Conservation (phyloP, 2,329 filamentous ascomycete genomes). For the Fusarium sp. region DNA sequence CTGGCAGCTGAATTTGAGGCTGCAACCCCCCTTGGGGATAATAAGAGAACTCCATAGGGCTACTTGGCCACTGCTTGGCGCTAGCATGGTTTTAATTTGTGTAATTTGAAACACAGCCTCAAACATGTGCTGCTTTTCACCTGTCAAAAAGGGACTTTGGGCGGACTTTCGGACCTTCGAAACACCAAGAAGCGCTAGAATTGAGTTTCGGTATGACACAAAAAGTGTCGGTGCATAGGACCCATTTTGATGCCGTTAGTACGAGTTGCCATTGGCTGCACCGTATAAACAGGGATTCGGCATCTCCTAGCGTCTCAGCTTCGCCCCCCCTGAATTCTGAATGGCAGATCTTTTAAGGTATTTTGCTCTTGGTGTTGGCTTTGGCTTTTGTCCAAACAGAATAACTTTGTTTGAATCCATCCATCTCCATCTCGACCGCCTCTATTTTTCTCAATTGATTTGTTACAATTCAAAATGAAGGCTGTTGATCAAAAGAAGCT, state of each 20-base stretch:
- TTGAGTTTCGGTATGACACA: constrained; percentile 6
- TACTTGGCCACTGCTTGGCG: not conserved
- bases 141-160: not conserved
- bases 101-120: constrained; percentile 3
- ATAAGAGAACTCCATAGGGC: not conserved
- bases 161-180: not conserved
- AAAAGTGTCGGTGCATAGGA: not conserved
- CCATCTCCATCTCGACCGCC: not conserved
- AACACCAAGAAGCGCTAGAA: not conserved
- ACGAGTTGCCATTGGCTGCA: not conserved
- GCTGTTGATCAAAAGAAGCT: not conserved
- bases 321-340: constrained; percentile 10
- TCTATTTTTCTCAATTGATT: not conserved
- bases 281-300: constrained; percentile 6
- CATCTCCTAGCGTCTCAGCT: constrained; percentile 2
- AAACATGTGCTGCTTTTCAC: not conserved
- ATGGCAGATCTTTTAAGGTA: not conserved
- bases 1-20: not conserved
- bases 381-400: constrained; percentile 13
- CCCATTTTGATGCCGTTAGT: not conserved
- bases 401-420: constrained; percentile 11
- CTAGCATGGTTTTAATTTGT: not conserved
- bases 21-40: not conserved
- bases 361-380: constrained; percentile 5
- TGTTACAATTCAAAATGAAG: not conserved